A percentile compares a stretch with the other conserved stretches of the same genome.
Conservation (phyloP, 2,329 filamentous ascomycete genomes). For the Stachybotrys chartarum region DNA sequence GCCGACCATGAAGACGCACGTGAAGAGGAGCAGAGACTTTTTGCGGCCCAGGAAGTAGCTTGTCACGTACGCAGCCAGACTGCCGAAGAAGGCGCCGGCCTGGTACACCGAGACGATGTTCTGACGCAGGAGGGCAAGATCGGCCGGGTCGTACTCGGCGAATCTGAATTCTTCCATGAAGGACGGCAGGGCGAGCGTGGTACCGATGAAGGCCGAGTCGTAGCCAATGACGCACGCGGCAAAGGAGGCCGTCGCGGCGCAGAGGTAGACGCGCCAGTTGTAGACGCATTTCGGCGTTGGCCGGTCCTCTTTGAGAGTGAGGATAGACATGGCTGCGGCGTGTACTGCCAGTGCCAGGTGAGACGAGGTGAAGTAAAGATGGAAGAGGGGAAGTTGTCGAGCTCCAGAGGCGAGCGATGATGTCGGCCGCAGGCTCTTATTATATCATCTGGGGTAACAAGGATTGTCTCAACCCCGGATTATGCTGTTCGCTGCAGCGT, state of each 20-base stretch:
- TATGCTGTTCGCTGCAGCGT: not conserved
- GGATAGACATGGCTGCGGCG: constrained; percentile 31
- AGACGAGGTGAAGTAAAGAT: not conserved
- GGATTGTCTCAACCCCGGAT: not conserved
- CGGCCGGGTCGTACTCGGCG: constrained; percentile 31
- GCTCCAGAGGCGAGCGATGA: not conserved
- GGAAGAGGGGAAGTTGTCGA: not conserved
- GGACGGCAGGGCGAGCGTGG: constrained; percentile 62
- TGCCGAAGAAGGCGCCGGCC: constrained; percentile 77
- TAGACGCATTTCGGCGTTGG: constrained; percentile 51
- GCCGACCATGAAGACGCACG: constrained; percentile 60
- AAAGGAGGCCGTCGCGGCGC: constrained; percentile 46
- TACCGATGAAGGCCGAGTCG: constrained; percentile 74
- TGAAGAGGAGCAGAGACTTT: constrained; percentile 54
- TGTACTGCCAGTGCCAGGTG: not conserved
- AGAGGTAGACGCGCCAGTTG: constrained; percentile 53
- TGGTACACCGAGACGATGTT: constrained; percentile 81
- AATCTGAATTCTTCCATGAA: constrained; percentile 66
- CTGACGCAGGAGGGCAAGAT: constrained; percentile 55
- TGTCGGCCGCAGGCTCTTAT: not conserved
- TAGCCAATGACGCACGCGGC: constrained; percentile 51
- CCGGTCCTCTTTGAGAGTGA: constrained; percentile 47
- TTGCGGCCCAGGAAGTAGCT: constrained; percentile 62
- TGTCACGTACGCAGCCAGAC: constrained; percentile 59
- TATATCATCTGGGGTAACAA: not conserved